Conservation (phyloP, 345 rosid genomes). For the Cardamine resedifolia region DNA sequence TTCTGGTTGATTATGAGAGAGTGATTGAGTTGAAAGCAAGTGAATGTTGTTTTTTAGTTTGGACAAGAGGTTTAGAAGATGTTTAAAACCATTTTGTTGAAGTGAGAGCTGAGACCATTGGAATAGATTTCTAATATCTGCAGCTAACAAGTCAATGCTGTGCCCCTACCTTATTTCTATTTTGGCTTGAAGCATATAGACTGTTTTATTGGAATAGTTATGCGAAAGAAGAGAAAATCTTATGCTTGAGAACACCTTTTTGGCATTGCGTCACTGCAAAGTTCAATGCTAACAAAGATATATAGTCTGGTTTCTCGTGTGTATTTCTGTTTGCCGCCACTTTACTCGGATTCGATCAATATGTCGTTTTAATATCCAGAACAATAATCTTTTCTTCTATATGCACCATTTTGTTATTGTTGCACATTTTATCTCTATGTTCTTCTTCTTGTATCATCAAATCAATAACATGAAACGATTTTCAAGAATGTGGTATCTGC, state of each 20-base stretch:
- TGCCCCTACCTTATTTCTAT: no score
- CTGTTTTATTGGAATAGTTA: no score
- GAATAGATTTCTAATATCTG: not conserved
- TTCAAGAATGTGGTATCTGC: constrained; percentile 21
- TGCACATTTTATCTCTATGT: not conserved
- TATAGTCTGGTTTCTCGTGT: not conserved
- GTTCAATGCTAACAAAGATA: not conserved
- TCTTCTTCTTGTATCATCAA: constrained; percentile 7
- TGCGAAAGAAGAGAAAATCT: not conserved
- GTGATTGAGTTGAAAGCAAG: not conserved
- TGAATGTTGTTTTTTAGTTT: constrained; percentile 12
- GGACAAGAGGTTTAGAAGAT: not conserved
- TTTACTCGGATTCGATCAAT: not conserved
- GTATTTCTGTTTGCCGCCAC: not conserved
- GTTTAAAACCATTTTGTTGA: not conserved
- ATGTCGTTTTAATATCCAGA: not conserved
- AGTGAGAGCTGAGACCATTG: not conserved
- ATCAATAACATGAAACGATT: not conserved
- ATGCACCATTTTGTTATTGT: not conserved
- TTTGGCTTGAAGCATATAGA: no score
- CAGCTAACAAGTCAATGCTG: not conserved
- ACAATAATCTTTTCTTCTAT: not conserved
- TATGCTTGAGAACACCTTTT: not conserved
- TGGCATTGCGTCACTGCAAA: not conserved
- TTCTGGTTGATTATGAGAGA: not conserved